Conservation (phyloP, 306 rosid species). For the Spatholobus suberectus region DNA sequence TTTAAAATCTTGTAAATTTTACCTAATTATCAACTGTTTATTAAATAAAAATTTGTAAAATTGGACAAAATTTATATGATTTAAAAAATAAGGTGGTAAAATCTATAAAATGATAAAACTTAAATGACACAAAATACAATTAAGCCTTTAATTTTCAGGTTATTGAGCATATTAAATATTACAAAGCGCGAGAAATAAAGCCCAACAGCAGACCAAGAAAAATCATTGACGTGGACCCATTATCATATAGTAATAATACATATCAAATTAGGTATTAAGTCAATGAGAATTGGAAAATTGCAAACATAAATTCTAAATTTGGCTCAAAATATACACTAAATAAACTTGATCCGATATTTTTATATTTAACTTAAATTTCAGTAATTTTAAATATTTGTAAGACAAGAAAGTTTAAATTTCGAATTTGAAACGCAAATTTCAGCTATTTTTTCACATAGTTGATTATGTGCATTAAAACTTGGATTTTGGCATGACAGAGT, state of each 20-base stretch:
- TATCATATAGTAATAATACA: not conserved
- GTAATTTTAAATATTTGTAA: not conserved
- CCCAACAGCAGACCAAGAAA: not conserved
- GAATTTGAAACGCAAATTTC: not conserved
- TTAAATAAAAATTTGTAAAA: too few species aligned
- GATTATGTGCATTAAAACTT: not conserved
- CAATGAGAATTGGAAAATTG: not conserved
- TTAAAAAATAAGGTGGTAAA: too few species aligned
- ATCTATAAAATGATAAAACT: too few species aligned
- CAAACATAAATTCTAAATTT: not conserved
- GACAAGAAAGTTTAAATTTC: not conserved
- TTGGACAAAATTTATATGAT: too few species aligned
- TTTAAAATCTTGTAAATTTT: too few species aligned
- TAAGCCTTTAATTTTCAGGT: too few species aligned
- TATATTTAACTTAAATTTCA: not conserved
- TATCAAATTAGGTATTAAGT: not conserved
- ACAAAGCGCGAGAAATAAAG: not conserved
- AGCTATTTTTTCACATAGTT: not conserved
- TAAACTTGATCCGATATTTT: not conserved
- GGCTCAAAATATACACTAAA: not conserved
- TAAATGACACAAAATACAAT: too few species aligned
- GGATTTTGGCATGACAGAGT: not conserved
- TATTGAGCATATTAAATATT: not conserved
- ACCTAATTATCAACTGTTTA: too few species aligned
- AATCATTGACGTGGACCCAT: not conserved